Evolutionary conservation across 2,329 filamentous ascomycete genomes (phyloP).

Genomic region (Fusarium stilboides): DNA sequence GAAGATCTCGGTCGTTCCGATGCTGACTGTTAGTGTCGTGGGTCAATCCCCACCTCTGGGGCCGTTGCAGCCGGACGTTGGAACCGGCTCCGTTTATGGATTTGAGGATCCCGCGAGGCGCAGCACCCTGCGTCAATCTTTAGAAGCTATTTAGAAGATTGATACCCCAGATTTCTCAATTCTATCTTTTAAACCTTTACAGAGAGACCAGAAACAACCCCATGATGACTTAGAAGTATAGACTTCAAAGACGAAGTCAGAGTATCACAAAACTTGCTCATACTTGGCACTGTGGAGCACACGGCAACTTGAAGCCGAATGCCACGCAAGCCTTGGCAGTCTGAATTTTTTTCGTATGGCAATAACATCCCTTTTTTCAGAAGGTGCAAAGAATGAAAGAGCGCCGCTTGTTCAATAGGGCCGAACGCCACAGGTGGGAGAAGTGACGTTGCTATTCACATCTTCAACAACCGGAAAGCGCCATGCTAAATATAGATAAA

Average conservation of each 20-base stretch:
- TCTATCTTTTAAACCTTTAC: no score
- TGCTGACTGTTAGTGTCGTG: not conserved
- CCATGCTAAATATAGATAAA: slow-evolving; percentile 20
- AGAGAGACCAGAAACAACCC: fast-evolving
- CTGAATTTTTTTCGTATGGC: not conserved
- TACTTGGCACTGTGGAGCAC: slow-evolving; percentile 39
- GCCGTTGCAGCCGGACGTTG: slow-evolving; percentile 26
- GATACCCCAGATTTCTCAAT: no score
- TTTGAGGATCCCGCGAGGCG: slow-evolving; percentile 26
- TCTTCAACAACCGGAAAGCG: no score
- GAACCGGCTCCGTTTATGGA: not conserved
- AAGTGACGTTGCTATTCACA: not conserved
- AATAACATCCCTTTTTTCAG: no score
- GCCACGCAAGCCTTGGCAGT: slow-evolving; percentile 28
- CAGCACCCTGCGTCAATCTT: slow-evolving; percentile 15
- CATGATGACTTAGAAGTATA: fast-evolving
- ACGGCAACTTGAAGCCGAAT: slow-evolving; percentile 37
- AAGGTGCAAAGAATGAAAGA: no score
- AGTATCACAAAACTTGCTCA: not conserved
- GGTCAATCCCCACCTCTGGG: slow-evolving; percentile 5
- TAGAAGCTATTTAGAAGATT: not conserved
- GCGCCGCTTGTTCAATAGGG: not conserved
- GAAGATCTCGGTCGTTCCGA: slow-evolving; percentile 17
- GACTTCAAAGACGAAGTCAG: fast-evolving
- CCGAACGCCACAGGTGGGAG: not conserved